phyloP scores from a whole-genome alignment of 441 rosid species.

The Eutrema salsugineum region DNA sequence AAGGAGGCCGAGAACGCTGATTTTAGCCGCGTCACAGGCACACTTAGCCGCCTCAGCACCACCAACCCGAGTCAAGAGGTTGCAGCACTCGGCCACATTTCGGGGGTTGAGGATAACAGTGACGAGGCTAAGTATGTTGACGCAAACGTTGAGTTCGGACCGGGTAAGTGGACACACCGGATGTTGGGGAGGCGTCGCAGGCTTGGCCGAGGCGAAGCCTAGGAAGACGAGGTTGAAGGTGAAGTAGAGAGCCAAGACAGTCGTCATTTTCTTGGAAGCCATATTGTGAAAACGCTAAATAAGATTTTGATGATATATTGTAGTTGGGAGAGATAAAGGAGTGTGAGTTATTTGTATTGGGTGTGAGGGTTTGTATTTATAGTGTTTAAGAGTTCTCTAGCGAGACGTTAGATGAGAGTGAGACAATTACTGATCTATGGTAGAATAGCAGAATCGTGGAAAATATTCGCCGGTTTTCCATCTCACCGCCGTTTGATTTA shows the following conservation, averaged over 20 bases:
- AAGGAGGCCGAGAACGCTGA: not conserved
- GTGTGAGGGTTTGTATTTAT: not conserved
- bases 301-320: not conserved
- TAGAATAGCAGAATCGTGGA: no score
- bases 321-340: not conserved
- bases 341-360: not conserved
- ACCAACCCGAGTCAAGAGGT: not conserved
- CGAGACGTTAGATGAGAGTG: no score
- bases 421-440: no score
- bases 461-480: no score
- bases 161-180: not conserved
- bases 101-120: not conserved
- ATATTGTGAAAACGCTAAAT: not conserved
- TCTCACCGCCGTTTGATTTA: no score
- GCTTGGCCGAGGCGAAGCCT: slow-evolving; percentile 4
- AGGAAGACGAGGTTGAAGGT: slow-evolving; percentile 2
- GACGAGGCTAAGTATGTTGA: not conserved
- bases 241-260: slow-evolving; percentile 6
- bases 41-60: not conserved
- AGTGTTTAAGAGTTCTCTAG: not conserved
- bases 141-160: not conserved
- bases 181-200: not conserved
- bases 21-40: not conserved
- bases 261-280: slow-evolving; percentile 8
- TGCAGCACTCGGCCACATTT: not conserved